phyloP scores from a whole-genome alignment of 75 land plant species.

The Pinus tabuliformis region DNA sequence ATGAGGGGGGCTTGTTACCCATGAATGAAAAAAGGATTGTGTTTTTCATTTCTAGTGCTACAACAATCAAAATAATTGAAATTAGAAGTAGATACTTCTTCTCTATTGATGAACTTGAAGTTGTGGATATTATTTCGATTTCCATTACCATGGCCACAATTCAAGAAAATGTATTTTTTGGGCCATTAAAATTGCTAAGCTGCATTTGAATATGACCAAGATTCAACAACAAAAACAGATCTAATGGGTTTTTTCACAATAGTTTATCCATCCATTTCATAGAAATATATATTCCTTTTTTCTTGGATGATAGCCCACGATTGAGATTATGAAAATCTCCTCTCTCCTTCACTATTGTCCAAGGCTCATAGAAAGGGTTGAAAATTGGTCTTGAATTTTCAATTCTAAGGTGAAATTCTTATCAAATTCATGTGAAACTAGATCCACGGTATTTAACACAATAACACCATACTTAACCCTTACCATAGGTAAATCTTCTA shows the following conservation, averaged over 20 bases:
- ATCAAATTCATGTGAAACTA: slow-evolving; percentile 30
- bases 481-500: not conserved
- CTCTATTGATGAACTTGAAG: no score
- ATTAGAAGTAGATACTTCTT: not conserved
- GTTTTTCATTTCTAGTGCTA: no score
- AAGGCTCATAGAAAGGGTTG: not conserved
- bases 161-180: slow-evolving; percentile 38
- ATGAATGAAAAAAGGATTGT: not conserved
- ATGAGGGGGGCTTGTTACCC: not conserved
- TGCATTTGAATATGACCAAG: slow-evolving; percentile 83
- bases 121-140: no score
- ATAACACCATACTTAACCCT: not conserved
- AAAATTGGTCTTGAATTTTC: not conserved
- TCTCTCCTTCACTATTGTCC: slow-evolving; percentile 59
- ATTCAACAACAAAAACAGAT: slow-evolving; percentile 70
- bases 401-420: not conserved
- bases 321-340: slow-evolving; percentile 41
- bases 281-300: slow-evolving; percentile 63
- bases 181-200: slow-evolving; percentile 77
- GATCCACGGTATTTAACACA: not conserved
- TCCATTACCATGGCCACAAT: slow-evolving; percentile 31
- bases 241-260: slow-evolving; percentile 24
- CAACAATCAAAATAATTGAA: no score
- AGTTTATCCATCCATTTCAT: slow-evolving; percentile 52
- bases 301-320: slow-evolving; percentile 58